phyloP scores from a whole-genome alignment of 805 yeast species.

The Zygotorulaspora florentina region DNA sequence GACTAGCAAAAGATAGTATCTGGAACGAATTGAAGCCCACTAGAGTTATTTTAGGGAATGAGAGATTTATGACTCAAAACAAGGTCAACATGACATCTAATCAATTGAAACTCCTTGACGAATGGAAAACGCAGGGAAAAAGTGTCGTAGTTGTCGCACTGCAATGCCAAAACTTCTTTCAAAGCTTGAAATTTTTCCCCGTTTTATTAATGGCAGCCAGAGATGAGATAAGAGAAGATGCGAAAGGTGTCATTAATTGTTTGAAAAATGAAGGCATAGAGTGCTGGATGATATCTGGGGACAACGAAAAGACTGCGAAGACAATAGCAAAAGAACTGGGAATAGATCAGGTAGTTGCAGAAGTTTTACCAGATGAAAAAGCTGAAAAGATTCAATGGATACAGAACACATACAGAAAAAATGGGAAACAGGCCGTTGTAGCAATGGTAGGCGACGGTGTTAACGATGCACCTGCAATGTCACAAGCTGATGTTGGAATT shows the following conservation, averaged over 20 bases:
- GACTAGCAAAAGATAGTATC: conserved; percentile 9
- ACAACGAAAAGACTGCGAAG: conserved; percentile 60
- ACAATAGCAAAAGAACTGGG: conserved; percentile 64
- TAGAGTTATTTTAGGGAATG: conserved; percentile 55
- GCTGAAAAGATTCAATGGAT: conserved; percentile 55
- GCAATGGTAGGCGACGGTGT: conserved; percentile 86
- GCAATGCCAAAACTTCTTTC: conserved; percentile 30
- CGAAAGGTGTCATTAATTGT: conserved; percentile 46
- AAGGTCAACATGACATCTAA: conserved; percentile 37
- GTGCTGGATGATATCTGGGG: conserved; percentile 78
- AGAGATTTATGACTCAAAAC: conserved; percentile 49
- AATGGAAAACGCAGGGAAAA: conserved; percentile 62
- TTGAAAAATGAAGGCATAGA: conserved; percentile 43
- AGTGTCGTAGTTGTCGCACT: conserved; percentile 58
- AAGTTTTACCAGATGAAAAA: conserved; percentile 71
- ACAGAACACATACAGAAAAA: conserved; percentile 39
- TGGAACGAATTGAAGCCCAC: conserved; percentile 38
- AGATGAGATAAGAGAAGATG: conserved; percentile 57
- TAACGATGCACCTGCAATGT: conserved; percentile 77
- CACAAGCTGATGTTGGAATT: conserved; percentile 71
- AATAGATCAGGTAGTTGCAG: conserved; percentile 58
- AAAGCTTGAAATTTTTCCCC: conserved; percentile 35
- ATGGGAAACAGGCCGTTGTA: conserved; percentile 34
- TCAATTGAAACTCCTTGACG: conserved; percentile 36
- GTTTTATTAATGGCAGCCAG: conserved; percentile 54